Conservation (phyloP, 2,329 filamentous ascomycete species). For the Ophiocordyceps camponoti-rufipedis region DNA sequence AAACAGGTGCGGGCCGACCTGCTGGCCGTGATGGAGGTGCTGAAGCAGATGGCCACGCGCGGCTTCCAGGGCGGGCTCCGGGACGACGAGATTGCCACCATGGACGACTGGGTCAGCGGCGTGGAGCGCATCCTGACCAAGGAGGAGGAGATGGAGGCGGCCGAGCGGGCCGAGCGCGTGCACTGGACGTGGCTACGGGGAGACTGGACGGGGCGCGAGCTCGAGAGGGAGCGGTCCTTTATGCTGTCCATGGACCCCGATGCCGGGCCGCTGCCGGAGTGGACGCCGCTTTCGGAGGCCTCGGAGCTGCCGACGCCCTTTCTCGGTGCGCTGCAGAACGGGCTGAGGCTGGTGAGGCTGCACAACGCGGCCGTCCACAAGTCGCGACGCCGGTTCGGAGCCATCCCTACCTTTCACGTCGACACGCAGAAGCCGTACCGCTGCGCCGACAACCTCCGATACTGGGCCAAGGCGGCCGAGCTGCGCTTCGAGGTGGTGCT, state of each 20-base stretch:
- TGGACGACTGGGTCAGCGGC: constrained; percentile 61
- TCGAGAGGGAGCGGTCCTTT: constrained; percentile 67
- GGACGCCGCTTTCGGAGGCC: constrained; percentile 30
- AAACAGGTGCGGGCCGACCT: constrained; percentile 70
- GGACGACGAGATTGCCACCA: constrained; percentile 56
- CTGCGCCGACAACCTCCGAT: constrained; percentile 80
- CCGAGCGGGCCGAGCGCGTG: constrained; percentile 50
- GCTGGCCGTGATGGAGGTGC: constrained; percentile 69
- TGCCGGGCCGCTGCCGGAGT: constrained; percentile 44
- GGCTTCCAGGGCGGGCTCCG: constrained; percentile 72
- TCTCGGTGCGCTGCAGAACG: constrained; percentile 55
- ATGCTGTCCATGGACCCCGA: constrained; percentile 54
- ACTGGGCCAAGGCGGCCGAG: constrained; percentile 92
- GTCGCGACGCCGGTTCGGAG: constrained; percentile 71
- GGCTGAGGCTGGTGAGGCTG: constrained; percentile 63
- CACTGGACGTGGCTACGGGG: constrained; percentile 66
- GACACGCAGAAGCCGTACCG: constrained; percentile 92
- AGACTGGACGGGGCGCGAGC: constrained; percentile 59
- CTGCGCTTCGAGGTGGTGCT: constrained; percentile 80
- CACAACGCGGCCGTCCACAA: constrained; percentile 81
- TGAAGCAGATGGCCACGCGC: constrained; percentile 80
- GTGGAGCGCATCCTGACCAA: constrained; percentile 59
- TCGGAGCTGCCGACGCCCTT: constrained; percentile 51
- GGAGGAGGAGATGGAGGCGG: constrained; percentile 61
- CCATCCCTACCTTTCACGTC: constrained; percentile 77